Evolutionary conservation across 2,329 filamentous ascomycete species (phyloP), one percentile per base, ranked within the genome.

Genomic region (Fusarium burgessii): DNA sequence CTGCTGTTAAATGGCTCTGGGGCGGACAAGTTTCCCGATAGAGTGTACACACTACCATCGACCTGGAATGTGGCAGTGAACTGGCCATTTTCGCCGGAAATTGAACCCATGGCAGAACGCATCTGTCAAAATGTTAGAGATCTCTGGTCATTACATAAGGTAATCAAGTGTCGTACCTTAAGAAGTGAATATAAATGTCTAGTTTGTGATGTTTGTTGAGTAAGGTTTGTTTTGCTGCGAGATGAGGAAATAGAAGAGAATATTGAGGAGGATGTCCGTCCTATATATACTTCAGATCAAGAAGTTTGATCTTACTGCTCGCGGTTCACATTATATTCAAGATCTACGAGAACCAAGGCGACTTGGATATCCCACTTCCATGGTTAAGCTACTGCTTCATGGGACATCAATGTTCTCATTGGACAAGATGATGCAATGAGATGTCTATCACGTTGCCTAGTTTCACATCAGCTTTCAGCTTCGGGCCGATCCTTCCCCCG

Each of bases 31-130:
- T 1, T 18, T 6, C 46, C 46, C 8, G 29, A 10, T 18, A 50
- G 13, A 8, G 5, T 6, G 29, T 35, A 18, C 1, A 14, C 0
- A 10, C 0, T 11, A 10, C 4, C 46, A 2, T 35, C 15, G 15
- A 50, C 5, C 2, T 2, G 0, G 46, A 50, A 35, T 18, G 7
- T 11, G 13, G 29, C 29, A 8, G 2, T 18, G 11, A 50, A 50
- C 13, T 6, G 6, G 7, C 20, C 20, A 13, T 29, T 6, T 5
- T 20, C 7, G 4, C 0, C 2, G 14, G 46, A 50, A 15, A 50
- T 35, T 4, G 3, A 4, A 8, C 46, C 46, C 2, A 3, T 7
- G 2, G 29, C 15, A 35, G 11, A 23, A 35, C 29, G 10, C 29
- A 50, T 35, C 46, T 50, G 7, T 7, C 7, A 18, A 6, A 4